Conservation (phyloP, 768 basidiomycete genomes). For the Serendipita sp. region DNA sequence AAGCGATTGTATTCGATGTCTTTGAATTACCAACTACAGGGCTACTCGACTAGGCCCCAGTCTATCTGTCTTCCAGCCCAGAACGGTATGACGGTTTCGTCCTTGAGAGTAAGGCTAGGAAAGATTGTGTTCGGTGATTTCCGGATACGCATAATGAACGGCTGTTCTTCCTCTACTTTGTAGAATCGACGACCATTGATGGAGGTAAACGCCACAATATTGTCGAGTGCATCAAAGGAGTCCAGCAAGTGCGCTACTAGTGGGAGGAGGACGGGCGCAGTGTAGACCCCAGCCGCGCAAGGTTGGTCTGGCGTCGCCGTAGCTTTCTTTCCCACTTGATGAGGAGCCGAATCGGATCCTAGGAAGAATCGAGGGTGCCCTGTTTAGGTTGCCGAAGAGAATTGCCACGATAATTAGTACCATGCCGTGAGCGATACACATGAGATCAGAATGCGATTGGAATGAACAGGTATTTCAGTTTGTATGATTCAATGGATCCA, state of each 20-base stretch:
- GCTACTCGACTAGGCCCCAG: conserved; percentile 18
- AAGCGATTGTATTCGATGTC: neutral
- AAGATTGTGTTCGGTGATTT: conserved; percentile 15
- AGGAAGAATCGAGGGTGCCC: conserved; percentile 94
- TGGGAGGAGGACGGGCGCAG: conserved; percentile 80
- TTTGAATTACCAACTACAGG: neutral
- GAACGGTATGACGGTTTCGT: conserved; percentile 24
- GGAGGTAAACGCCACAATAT: conserved; percentile 66
- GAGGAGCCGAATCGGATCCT: conserved; percentile 93
- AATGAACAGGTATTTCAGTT: neutral
- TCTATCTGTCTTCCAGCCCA: conserved; percentile 25
- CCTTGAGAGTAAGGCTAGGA: conserved; percentile 10
- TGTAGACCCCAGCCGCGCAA: conserved; percentile 95
- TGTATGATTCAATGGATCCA: too few relatives aligned
- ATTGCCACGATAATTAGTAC: neutral
- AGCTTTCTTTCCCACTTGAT: conserved; percentile 52
- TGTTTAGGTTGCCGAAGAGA: conserved; percentile 12
- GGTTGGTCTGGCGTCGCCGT: conserved; percentile 48
- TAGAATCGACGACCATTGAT: conserved; percentile 71
- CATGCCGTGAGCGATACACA: neutral
- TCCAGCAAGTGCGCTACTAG: conserved; percentile 78
- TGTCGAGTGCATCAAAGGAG: conserved; percentile 71
- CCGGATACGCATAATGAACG: conserved; percentile 15
- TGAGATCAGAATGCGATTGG: neutral
- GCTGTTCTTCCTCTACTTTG: conserved; percentile 16